Percentiles rank a stretch among this genome's conserved stretches.
phyloP scores from a whole-genome alignment of 2,329 filamentous ascomycete genomes.

The Monosporascus sp. region DNA sequence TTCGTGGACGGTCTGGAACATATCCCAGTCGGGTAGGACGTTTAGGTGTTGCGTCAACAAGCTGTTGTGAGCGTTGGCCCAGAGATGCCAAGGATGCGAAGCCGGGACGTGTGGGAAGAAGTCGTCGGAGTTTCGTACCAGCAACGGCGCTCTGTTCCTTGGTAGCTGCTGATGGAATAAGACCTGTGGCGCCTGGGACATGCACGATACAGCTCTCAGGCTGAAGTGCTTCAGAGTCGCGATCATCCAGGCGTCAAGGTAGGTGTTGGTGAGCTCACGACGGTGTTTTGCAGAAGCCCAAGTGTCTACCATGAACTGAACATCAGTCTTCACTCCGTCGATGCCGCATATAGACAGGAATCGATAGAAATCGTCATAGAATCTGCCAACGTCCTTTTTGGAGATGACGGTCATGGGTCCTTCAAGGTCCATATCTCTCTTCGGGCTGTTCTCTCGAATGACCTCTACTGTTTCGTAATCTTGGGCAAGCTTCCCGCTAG shows the following conservation, averaged over 20 bases:
- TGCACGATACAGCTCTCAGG: conserved; percentile 80
- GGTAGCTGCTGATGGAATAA: conserved; percentile 81
- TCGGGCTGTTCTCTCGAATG: conserved; percentile 42
- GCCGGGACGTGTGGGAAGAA: conserved; percentile 81
- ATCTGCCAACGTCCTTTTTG: conserved; percentile 64
- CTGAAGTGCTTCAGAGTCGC: conserved; percentile 74
- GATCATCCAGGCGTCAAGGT: conserved; percentile 82
- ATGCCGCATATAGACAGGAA: conserved; percentile 73
- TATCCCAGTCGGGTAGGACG: conserved; percentile 75
- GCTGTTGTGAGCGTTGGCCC: conserved; percentile 85
- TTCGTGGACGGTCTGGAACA: conserved; percentile 60
- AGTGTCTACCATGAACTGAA: conserved; percentile 82
- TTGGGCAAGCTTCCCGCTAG: conserved; percentile 66
- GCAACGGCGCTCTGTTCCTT: conserved; percentile 64
- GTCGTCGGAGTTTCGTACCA: conserved; percentile 83
- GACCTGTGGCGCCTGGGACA: conserved; percentile 84
- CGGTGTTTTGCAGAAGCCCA: conserved; percentile 64
- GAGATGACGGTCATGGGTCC: conserved; percentile 69
- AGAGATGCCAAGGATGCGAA: conserved; percentile 92
- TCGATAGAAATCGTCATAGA: conserved; percentile 88
- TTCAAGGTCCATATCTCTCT: conserved; percentile 45
- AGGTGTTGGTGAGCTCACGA: conserved; percentile 65
- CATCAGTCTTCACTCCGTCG: conserved; percentile 88
- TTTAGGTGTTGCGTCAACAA: conserved; percentile 82
- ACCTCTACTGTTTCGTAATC: conserved; percentile 71